These are phyloP conservation scores for Geosmithia flava DNA, from an alignment of 2,329 filamentous ascomycete species.

Conservation along the genomic window DNA sequence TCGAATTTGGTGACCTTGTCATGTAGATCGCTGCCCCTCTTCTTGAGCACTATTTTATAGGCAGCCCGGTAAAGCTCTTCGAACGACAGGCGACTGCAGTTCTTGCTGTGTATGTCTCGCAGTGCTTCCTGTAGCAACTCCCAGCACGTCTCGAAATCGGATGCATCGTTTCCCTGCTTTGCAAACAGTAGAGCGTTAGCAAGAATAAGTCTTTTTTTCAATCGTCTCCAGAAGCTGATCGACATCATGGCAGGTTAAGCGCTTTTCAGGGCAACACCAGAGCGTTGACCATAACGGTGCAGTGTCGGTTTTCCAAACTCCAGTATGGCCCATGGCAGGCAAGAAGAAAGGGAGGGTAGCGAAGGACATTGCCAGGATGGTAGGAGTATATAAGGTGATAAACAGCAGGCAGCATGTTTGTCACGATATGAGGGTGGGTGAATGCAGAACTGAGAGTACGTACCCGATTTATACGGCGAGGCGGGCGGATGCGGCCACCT, in stretches of 20 bases:
- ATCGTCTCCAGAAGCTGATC: not conserved
- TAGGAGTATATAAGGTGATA: not conserved
- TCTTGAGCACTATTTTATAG: conserved; percentile 87
- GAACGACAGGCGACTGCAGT: conserved; percentile 81
- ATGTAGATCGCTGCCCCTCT: conserved; percentile 74
- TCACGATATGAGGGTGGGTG: not conserved
- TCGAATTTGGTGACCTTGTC: conserved; percentile 71
- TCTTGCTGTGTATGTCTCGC: conserved; percentile 80
- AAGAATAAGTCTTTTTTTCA: not conserved
- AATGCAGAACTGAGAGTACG: conserved; percentile 9
- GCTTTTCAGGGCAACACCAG: too few species aligned
- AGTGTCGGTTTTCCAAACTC: too few species aligned
- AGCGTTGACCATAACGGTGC: too few species aligned
- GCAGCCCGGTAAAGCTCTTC: conserved; percentile 89
- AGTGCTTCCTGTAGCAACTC: conserved; percentile 63
- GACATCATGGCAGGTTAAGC: not conserved
- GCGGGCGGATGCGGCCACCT: conserved; percentile 26
- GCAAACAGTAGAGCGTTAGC: conserved; percentile 5
- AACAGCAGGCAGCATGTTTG: not conserved
- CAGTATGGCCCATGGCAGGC: too few species aligned
- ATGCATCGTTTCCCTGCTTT: conserved; percentile 37
- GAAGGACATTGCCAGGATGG: not conserved
- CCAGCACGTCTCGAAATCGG: conserved; percentile 86
- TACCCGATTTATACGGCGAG: conserved; percentile 28
- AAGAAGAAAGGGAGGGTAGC: not conserved